Evolutionary conservation across 306 rosid species (phyloP).

Genomic region (Cyclanthera cordifolia): DNA sequence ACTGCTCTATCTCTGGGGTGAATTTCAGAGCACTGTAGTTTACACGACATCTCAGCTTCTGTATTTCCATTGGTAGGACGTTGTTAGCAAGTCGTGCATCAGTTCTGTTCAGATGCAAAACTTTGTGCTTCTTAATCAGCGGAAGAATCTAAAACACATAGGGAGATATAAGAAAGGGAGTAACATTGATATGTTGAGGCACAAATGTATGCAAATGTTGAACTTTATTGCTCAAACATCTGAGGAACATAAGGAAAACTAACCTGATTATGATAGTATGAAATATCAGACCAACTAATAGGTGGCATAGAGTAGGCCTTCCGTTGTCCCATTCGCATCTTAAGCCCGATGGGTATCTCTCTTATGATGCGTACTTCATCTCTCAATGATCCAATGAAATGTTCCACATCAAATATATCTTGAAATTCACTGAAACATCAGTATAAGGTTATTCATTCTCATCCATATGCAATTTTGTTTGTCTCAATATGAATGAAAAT

Average conservation of each 20-base stretch:
- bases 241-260: constrained; percentile 7
- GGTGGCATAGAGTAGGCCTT: constrained; percentile 52
- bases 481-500: background rate
- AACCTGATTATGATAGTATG: constrained; percentile 69
- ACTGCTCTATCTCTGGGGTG: constrained; percentile 56
- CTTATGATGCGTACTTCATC: constrained; percentile 60
- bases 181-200: no score
- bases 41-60: constrained; percentile 71
- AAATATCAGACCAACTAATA: constrained; percentile 73
- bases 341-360: constrained; percentile 55
- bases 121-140: constrained; percentile 48
- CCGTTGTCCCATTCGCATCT: constrained; percentile 44
- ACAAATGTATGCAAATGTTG: no score
- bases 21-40: constrained; percentile 67
- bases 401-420: constrained; percentile 70
- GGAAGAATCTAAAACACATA: constrained; percentile 48
- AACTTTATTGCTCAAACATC: no score
- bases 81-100: constrained; percentile 80
- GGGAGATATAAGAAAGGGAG: no score
- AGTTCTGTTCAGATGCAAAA: constrained; percentile 65
- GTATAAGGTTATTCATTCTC: background rate
- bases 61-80: constrained; percentile 52
- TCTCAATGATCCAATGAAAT: constrained; percentile 63
- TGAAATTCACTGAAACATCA: constrained; percentile 52
- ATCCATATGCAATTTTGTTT: background rate